Base-by-base conservation (phyloP, 371 early-diverging fungal genomes). In the Apophysomyces sp. region DNA sequence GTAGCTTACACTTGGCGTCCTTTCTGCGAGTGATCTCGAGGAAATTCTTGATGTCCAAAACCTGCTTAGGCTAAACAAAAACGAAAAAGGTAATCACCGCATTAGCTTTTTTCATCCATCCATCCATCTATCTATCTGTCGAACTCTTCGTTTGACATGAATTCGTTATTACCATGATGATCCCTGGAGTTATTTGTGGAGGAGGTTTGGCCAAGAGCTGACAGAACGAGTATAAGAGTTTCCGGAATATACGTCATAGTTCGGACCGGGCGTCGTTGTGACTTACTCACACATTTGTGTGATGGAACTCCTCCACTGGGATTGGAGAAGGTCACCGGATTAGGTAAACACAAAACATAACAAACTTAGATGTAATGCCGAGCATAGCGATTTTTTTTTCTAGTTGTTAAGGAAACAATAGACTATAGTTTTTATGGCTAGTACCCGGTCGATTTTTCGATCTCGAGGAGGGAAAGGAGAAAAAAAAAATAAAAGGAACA, bases 41-140 rank as follows among this genome's bases (percentile, higher is more conserved):
- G 88, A 97, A 97, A 76, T 93, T 87, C 88, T 96, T 96, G 80
- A 97, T 95, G 78, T 96, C 96, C 74, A 79, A 83, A 72, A 97
- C 85, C 82, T 94, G 92, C 88, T 94, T 94, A 78, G 97, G 92
- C 97, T 53, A n/a, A 16, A 26, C 9, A 26, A 9, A 49, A 49
- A 9, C 8, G 51, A 49, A 26, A 11, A 29, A 29, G 3, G 2
- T 9, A 32, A 53, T 28, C 24, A 0, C 0, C 4, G 18, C 13
- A 27, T 32, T n/a, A 53, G 7, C 2, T 24, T 28, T 27, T 13
- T 53, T 9, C n/a, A 2, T 53, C 27, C 54, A 44, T 44, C 49
- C 49, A 44, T 44, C 49, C 49, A 21, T 16, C 24, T 21, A 21
- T 8, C 34, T 13, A 34, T 11, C 3, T 3, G 11, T 44, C 21